Evolutionary conservation across 2,329 filamentous ascomycete species (phyloP).

Genomic region (Claviceps purpurea): DNA sequence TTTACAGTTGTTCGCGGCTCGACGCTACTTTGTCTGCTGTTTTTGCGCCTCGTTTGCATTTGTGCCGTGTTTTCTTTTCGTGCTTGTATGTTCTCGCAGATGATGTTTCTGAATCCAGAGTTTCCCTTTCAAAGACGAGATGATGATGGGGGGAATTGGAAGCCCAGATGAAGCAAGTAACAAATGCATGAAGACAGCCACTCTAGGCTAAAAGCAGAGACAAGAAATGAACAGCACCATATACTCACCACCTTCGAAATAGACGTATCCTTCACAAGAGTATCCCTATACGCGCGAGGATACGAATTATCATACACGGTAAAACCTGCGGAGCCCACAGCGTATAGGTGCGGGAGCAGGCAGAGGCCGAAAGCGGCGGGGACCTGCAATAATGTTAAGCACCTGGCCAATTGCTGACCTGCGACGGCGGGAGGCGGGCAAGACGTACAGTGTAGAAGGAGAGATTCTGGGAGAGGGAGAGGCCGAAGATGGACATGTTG

Average conservation of each 20-base stretch:
- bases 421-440: background rate
- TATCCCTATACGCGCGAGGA: slow-evolving; percentile 22
- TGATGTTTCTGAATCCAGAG: too few species aligned
- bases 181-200: too few species aligned
- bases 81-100: too few species aligned
- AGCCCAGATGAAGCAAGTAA: too few species aligned
- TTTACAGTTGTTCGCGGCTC: too few species aligned
- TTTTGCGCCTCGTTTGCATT: too few species aligned
- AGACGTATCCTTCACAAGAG: slow-evolving; percentile 18
- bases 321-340: slow-evolving; percentile 6
- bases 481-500: background rate
- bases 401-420: background rate
- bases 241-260: slow-evolving; percentile 16
- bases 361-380: slow-evolving; percentile 17
- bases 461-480: slow-evolving; percentile 4
- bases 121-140: too few species aligned
- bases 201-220: background rate
- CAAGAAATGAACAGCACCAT: background rate
- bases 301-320: slow-evolving; percentile 24
- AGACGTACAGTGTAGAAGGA: slow-evolving; percentile 8
- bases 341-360: slow-evolving; percentile 5
- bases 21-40: too few species aligned
- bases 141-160: too few species aligned
- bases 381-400: slow-evolving; percentile 13
- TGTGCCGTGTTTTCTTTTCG: too few species aligned